These are phyloP conservation scores for Silene vulgaris DNA, from an alignment of 179 eudicot species.

Conservation along the genomic window DNA sequence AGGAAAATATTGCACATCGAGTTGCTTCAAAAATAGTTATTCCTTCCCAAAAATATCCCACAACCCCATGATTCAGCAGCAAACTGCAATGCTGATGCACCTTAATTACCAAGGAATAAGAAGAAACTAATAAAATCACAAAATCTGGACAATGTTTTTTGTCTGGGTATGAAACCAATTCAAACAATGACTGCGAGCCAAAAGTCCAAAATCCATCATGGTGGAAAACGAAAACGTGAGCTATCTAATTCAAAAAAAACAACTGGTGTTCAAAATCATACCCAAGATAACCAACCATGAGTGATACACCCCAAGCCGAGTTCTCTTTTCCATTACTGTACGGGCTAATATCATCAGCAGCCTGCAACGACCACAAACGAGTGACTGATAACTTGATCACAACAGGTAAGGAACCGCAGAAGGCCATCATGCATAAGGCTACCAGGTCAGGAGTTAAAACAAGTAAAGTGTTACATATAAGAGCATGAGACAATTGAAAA, in stretches of 20 bases:
- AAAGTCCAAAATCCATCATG: neutral
- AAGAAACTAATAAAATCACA: neutral
- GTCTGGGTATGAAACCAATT: neutral
- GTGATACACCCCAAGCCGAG: constrained; percentile 91
- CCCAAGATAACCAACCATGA: constrained; percentile 98
- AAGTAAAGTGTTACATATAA: neutral
- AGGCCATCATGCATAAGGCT: neutral
- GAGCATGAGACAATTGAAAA: neutral
- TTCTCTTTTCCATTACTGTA: constrained; percentile 79
- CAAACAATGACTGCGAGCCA: neutral
- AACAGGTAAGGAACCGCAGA: neutral
- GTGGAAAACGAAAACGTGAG: neutral
- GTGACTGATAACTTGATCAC: neutral
- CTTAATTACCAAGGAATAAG: neutral
- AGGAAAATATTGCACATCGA: neutral
- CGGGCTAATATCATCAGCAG: constrained; percentile 68
- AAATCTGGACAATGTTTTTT: neutral
- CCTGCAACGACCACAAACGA: constrained; percentile 38
- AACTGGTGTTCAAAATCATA: constrained; percentile 30
- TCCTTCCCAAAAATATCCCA: neutral
- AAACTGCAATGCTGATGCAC: constrained; percentile 6
- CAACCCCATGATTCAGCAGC: neutral
- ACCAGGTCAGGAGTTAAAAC: neutral
- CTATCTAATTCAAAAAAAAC: constrained; percentile 8
- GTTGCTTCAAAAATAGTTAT: neutral